Base-by-base conservation (phyloP, 2,329 filamentous ascomycete species). In the Colletotrichum siamense region DNA sequence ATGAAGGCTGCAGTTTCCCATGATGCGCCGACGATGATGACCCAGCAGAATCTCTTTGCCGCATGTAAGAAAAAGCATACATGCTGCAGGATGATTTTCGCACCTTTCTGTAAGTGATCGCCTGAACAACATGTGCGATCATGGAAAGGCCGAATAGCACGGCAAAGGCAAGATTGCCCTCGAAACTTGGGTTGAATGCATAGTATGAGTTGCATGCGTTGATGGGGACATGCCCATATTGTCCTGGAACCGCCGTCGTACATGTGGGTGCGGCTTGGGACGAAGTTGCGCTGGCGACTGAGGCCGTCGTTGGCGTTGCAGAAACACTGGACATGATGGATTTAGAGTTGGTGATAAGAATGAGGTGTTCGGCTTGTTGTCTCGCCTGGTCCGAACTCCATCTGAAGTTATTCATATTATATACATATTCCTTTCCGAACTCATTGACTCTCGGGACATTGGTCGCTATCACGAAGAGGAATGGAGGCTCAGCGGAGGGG, bases 1-100 rank as follows among this genome's bases (percentile, higher is more conserved):
- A 82, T 71, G 71, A 88, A 88, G n/a, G 81, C 85, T 5, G 82
- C 71, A 6, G 82, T 82, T 74, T 88, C 85, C 85, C 85, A 88
- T 0, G 78, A 30, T 0, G 78, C 83, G 13, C 83, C 85, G 83
- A 87, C 86, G 34, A 86, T 82, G 4, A 86, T 67, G 12, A 87
- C 84, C 85, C 85, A 87, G 73, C 80, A 84, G 61, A 82, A 84
- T 36, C 69, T 79, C 82, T 84, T 26, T 2, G 9, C 4, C 5
- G 2, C 10, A 2, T 6, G 15, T 34, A 5, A 28, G 57, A 32
- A 13, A 36, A 2, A 2, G 7, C 2, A 12, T 8, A 2, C 1
- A 4, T 22, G 6, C 15, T 8, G 6, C 10, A 32, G 13, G 10
- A 2, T 5, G 7, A 7, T n/a, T 4, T 32, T 8, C 57, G 8